Conservation (phyloP, 352 stramenopile species). For the Thalassiosira exigua region DNA sequence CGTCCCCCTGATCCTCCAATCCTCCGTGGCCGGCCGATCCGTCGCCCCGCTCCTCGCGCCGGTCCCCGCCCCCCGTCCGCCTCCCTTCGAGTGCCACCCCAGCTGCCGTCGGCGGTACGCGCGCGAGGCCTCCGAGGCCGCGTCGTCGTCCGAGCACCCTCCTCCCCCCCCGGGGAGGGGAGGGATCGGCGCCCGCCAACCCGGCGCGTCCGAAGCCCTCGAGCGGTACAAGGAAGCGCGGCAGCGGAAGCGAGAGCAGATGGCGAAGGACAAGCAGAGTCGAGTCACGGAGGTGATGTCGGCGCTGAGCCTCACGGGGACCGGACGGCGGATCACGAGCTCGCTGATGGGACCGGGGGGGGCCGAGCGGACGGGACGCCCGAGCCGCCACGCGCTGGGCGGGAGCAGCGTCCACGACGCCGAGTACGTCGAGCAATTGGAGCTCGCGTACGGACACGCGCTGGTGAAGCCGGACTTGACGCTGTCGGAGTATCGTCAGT, state of each 20-base stretch:
- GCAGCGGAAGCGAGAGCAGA: conserved; percentile 75
- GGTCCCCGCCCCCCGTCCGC: conserved; percentile 54
- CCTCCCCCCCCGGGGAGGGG: neutral
- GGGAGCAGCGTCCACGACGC: conserved; percentile 64
- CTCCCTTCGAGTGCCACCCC: conserved; percentile 62
- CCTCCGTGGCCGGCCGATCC: conserved; percentile 72
- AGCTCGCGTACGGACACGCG: conserved; percentile 77
- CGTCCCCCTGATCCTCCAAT: conserved; percentile 77
- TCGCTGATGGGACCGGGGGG: conserved; percentile 82
- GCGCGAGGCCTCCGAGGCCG: conserved; percentile 51
- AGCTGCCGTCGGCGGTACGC: conserved; percentile 74
- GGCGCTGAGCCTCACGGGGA: conserved; percentile 61
- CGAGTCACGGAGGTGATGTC: conserved; percentile 79
- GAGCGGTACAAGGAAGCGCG: conserved; percentile 71
- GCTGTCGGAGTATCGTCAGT: conserved; percentile 73
- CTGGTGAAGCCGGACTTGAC: conserved; percentile 69
- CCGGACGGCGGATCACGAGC: conserved; percentile 78
- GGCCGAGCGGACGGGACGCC: conserved; percentile 79
- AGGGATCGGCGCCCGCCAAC: conserved; percentile 39
- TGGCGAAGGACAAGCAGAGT: conserved; percentile 83
- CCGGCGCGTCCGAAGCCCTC: conserved; percentile 62
- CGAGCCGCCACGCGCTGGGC: conserved; percentile 56
- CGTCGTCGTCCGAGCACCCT: conserved; percentile 57
- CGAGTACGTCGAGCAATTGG: conserved; percentile 82
- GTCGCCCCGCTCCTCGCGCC: conserved; percentile 63